Evolutionary conservation across 352 stramenopile species (phyloP), one percentile per base, ranked within the genome.

Genomic region (Phytopythium aichiense): DNA sequence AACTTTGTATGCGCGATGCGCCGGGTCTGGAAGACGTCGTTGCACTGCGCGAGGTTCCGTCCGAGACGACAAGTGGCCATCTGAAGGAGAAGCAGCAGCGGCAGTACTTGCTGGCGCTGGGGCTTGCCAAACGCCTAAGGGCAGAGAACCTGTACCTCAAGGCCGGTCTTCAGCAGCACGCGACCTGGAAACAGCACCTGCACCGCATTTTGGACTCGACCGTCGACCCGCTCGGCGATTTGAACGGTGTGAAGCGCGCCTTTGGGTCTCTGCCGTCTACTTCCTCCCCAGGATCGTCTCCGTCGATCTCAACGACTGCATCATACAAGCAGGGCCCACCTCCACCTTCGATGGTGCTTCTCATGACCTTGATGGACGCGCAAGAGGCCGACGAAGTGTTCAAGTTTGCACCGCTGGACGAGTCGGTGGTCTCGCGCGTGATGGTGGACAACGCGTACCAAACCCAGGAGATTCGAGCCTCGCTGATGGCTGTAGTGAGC

Each of bases 391-490:
- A 59, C 20, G 62, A 65, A 37, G 53, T 78, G 31, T 83, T 74
- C 23, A 63, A 73, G 20, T 83, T 76, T 50, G 56, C 61, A 15
- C 33, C 60, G 5, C 46, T 83, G 22, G 71, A 60, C 11, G 72
- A 79, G 18, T 43, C 66, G 0, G 67, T 71, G 12, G 43, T 81
- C 13, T 77, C 76, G 20, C 52, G 64, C 1, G 60, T 76, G 28
- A 79, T 84, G 49, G 28, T 77, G 25, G 68, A 79, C 43, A 77
- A 76, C 22, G 73, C 67, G 51, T 53, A 58, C 9, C 58, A 45
- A 33, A 45, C 50, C 11, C 50, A 56, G 30, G 18, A n/a, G 12
- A 56, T 56, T 2, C 28, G n/a, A 6, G 16, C 7, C 16, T 11
- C 52, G 52, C 12, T 46, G 23, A 31, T 43, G 16, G 33, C 18